Evolutionary conservation across 2,329 filamentous ascomycete genomes (phyloP).

Genomic region (Cladosporium sp.): DNA sequence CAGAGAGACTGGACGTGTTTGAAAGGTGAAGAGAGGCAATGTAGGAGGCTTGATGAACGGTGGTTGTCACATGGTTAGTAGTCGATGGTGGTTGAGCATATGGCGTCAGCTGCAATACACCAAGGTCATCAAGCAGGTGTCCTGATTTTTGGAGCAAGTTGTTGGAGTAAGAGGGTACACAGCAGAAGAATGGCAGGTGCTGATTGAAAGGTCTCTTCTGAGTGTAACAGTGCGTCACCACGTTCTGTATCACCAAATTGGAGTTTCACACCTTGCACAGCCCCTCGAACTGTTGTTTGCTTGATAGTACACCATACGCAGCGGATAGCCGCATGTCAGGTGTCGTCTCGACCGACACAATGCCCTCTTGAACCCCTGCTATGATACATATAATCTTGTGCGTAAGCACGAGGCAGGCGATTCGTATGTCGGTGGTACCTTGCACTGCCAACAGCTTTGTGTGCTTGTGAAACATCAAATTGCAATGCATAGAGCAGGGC

Average conservation of each 20-base stretch:
- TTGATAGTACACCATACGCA: not conserved
- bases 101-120: not conserved
- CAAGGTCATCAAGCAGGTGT: not conserved
- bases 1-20: conserved; percentile 15
- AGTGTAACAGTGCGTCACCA: not conserved
- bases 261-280: not conserved
- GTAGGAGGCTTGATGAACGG: not conserved
- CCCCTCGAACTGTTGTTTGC: not conserved
- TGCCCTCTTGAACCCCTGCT: not conserved
- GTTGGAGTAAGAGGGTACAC: not conserved
- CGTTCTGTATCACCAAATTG: not conserved
- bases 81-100: not conserved
- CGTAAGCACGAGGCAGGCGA: not conserved
- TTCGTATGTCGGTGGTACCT: not conserved
- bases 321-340: not conserved
- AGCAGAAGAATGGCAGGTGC: not conserved
- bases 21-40: not conserved
- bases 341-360: not conserved
- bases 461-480: not conserved
- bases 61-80: not conserved
- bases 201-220: not conserved
- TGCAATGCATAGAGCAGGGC: not conserved
- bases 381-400: not conserved
- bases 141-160: not conserved
- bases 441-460: not conserved